Evolutionary conservation across 2,329 filamentous ascomycete genomes (phyloP).

Genomic region (Alternaria sp.): DNA sequence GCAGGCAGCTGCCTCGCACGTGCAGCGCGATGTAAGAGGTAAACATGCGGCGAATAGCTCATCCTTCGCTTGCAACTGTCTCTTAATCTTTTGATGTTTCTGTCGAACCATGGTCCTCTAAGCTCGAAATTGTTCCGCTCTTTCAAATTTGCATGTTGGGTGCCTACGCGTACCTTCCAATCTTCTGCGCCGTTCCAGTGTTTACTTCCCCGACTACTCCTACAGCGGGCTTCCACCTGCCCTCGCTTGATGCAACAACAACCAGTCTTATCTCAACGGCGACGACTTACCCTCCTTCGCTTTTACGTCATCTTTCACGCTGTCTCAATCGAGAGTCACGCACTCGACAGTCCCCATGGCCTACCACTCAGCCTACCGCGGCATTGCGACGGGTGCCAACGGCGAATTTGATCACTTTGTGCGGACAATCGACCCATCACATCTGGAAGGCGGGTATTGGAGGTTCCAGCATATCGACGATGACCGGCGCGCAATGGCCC

Average conservation of each 20-base stretch:
- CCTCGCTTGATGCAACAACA: background rate
- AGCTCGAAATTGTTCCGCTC: background rate
- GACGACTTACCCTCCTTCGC: too few relatives aligned
- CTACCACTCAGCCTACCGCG: constrained; percentile 19
- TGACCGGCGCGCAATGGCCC: constrained; percentile 16
- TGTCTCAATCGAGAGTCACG: background rate
- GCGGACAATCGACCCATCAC: background rate
- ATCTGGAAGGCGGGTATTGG: constrained; percentile 21
- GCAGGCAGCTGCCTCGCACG: background rate
- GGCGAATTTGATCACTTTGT: constrained; percentile 19
- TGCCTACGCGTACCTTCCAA: background rate
- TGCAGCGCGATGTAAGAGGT: background rate
- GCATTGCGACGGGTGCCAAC: background rate
- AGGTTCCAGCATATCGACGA: constrained; percentile 18
- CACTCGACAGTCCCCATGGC: background rate
- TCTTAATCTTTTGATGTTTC: background rate
- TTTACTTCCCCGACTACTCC: background rate
- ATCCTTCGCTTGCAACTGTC: background rate
- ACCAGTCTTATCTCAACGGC: background rate
- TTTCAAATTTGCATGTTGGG: background rate
- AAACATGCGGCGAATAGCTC: background rate
- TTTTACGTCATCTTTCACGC: background rate
- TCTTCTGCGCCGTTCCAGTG: background rate
- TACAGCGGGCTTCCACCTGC: background rate
- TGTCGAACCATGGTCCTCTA: background rate